Conservation (phyloP, 768 basidiomycete genomes). For the Rhizopogon vesiculosus region DNA sequence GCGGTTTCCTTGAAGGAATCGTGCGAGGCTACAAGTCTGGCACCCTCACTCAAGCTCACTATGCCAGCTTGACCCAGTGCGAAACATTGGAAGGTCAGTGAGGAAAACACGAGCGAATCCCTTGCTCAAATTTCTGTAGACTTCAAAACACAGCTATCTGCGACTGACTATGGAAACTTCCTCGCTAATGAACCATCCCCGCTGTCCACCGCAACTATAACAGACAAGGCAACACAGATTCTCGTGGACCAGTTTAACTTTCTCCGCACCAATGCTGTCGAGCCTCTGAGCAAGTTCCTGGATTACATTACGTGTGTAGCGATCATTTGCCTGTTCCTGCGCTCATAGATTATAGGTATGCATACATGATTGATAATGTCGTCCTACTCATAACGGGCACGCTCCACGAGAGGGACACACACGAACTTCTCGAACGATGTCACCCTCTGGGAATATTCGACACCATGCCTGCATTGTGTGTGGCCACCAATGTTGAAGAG, state of each 20-base stretch:
- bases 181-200: slow-evolving; percentile 94
- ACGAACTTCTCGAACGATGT: slow-evolving; percentile 93
- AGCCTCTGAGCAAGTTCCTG: slow-evolving; percentile 86
- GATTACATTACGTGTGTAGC: slow-evolving; percentile 93
- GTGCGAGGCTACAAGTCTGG: slow-evolving; percentile 93
- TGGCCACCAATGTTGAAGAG: slow-evolving; percentile 98
- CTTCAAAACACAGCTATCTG: slow-evolving; percentile 89
- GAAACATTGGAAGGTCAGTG: slow-evolving; percentile 85
- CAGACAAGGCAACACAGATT: slow-evolving; percentile 93
- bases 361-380: slow-evolving; percentile 99
- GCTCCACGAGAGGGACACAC: slow-evolving; percentile 93
- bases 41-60: slow-evolving; percentile 84
- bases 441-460: slow-evolving; percentile 97
- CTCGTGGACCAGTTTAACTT: slow-evolving; percentile 98
- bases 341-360: slow-evolving; percentile 56
- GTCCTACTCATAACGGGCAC: slow-evolving; percentile 97
- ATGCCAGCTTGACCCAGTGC: slow-evolving; percentile 93
- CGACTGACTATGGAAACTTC: slow-evolving; percentile 98
- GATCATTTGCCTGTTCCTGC: not conserved
- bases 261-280: slow-evolving; percentile 84
- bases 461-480: slow-evolving; percentile 98
- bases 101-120: not conserved
- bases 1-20: slow-evolving; percentile 77
- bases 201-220: slow-evolving; percentile 89
- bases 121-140: slow-evolving; percentile 45